A percentile compares a stretch with the other conserved stretches of the same genome.
Conservation (phyloP, 108 stramenopile genomes). For the Skeletonema menzelii region DNA sequence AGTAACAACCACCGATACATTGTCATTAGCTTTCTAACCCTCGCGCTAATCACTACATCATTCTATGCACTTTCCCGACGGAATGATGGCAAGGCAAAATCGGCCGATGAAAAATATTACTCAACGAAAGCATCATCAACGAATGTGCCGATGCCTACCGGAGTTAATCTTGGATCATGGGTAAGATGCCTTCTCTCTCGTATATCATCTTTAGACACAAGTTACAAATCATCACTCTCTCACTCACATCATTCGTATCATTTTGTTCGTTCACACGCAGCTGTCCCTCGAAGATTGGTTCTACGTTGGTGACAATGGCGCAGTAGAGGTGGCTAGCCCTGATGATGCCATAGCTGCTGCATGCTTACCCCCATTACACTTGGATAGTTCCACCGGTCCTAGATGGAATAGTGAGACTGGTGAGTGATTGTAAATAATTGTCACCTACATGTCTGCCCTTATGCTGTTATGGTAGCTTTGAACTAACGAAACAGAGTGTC, state of each 20-base stretch:
- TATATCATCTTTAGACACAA: too few relatives aligned
- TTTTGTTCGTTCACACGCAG: background rate
- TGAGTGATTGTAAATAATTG: too few relatives aligned
- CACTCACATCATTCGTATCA: too few relatives aligned
- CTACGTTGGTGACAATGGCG: slow-evolving; percentile 60
- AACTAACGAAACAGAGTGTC: too few relatives aligned
- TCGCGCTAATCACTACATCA: background rate
- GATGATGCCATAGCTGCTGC: slow-evolving; percentile 47
- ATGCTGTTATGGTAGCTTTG: too few relatives aligned
- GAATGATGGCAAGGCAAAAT: background rate
- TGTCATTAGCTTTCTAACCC: background rate
- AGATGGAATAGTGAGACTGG: slow-evolving; percentile 64
- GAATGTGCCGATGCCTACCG: slow-evolving; percentile 49
- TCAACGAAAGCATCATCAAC: too few relatives aligned
- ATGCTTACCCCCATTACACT: slow-evolving; percentile 72
- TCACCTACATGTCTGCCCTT: too few relatives aligned
- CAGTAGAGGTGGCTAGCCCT: slow-evolving; percentile 73
- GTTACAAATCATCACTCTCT: too few relatives aligned
- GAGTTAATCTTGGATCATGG: slow-evolving; percentile 79
- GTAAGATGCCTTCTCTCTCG: too few relatives aligned
- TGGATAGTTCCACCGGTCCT: slow-evolving; percentile 55
- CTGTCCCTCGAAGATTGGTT: slow-evolving; percentile 84
- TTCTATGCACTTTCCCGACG: background rate
- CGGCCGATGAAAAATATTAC: background rate
- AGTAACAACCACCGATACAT: background rate